These are phyloP conservation scores for Didymella pomorum DNA, from an alignment of 2,329 filamentous ascomycete species.

Conservation along the genomic window DNA sequence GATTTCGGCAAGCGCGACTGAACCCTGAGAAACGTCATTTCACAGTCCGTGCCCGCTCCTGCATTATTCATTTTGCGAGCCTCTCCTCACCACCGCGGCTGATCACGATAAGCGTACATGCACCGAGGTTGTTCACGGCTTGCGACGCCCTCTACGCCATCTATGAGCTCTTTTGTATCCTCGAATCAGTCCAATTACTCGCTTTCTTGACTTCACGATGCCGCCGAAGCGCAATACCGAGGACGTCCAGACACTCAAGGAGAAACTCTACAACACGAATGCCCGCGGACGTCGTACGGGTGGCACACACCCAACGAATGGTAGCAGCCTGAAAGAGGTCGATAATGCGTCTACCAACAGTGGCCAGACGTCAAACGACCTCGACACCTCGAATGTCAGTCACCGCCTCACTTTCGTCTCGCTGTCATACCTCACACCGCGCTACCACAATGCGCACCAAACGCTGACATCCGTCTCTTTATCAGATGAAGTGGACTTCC, in stretches of 20 bases:
- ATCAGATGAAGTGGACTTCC: constrained; percentile 69
- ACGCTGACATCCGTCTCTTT: constrained; percentile 23
- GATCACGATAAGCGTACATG: constrained; percentile 20
- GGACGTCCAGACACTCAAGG: constrained; percentile 53
- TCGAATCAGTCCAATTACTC: constrained; percentile 3
- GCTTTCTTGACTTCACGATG: constrained; percentile 37
- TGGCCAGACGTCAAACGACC: constrained; percentile 43
- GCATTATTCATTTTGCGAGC: constrained; percentile 24
- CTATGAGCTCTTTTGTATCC: constrained; percentile 4
- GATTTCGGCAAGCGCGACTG: constrained; percentile 22
- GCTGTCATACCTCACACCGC: constrained; percentile 1
- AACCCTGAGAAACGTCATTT: constrained; percentile 26
- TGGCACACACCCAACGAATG: constrained; percentile 36
- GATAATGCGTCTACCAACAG: constrained; percentile 50
- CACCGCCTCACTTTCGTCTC: constrained; percentile 18
- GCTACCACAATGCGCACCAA: constrained; percentile 11
- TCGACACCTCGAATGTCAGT: constrained; percentile 47
- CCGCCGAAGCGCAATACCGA: constrained; percentile 52
- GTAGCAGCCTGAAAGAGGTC: constrained; percentile 50
- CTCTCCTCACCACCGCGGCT: constrained; percentile 14
- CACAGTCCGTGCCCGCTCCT: constrained; percentile 21
- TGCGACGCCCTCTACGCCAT: constrained; percentile 6
- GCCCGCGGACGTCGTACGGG: constrained; percentile 52
- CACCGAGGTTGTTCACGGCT: constrained; percentile 14
- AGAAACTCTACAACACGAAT: constrained; percentile 53